Base-by-base conservation (phyloP, 139 green algal species). In the Tetraselmis chui region DNA sequence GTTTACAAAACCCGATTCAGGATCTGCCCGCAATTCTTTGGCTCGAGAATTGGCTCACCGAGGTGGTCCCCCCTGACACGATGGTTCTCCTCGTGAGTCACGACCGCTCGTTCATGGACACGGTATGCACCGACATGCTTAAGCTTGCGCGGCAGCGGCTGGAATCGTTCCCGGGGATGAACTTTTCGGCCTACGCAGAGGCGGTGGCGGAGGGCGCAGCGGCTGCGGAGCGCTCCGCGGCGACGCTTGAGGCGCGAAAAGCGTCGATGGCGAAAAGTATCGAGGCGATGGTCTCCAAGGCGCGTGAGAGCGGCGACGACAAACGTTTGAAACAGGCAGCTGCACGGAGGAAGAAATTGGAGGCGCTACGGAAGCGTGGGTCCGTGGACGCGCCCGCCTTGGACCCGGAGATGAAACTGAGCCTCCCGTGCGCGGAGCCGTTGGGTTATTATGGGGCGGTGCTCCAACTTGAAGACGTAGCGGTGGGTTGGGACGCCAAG, bases 301-400 rank as follows among this genome's bases (percentile, higher is more conserved):
- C 77, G 32, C 76, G 29, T 1, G 80, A 88, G 83, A 76, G 84
- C 5, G 90, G 90, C 22, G 89, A 94, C 74, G 89, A 92, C 83
- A 94, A 94, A 80, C 87, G 88, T 83, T 77, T 94, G 78, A 74
- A 81, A 24, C 87, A 91, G 86, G 89, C 89, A 30, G 90, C 90
- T 23, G 85, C 77, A 5, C 81, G 89, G 30, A 80, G 82, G 75
- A 91, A 91, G 80, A 93, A 93, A 81, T 80, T 91, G 5, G 85
- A 91, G 45, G 76, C 83, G n/a, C 81, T 67, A 18, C 45, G 45
- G 11, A 5, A 67, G 45, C 45, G 45, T 5, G 45, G 45, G 18
- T 5, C 5, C 11, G 45, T 18, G 11, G 45, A 18, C 18, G 45
- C 45, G 11, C 18, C 45, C 11, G 45, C 45, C 11, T 18, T 67